Conservation (phyloP, 2,329 filamentous ascomycete genomes). For the Ceratocystis huliohia region DNA sequence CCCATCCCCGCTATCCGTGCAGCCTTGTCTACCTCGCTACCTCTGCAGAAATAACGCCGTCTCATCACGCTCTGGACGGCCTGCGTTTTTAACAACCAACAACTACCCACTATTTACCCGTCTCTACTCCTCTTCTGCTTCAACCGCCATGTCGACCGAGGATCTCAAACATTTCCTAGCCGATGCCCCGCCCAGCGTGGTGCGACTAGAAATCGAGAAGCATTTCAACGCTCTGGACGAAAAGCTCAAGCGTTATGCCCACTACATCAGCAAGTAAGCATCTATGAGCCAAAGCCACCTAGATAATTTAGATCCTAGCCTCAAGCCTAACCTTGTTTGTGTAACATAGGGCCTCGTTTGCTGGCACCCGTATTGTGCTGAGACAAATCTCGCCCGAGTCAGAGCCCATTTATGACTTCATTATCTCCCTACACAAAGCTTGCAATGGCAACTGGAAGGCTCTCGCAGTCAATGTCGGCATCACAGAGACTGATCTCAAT, state of each 20-base stretch:
- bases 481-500: constrained; percentile 50
- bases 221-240: constrained; percentile 72
- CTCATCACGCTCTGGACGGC: not conserved
- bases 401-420: constrained; percentile 69
- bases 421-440: constrained; percentile 55
- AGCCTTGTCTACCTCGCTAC: not conserved
- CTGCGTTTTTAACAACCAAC: not conserved
- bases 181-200: constrained; percentile 78
- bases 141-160: constrained; percentile 40
- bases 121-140: constrained; percentile 23
- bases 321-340: constrained; percentile 11
- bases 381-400: constrained; percentile 73
- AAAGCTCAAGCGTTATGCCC: constrained; percentile 78
- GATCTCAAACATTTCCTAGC: constrained; percentile 70
- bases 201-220: constrained; percentile 77
- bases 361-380: constrained; percentile 64
- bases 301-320: not conserved
- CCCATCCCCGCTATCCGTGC: not conserved
- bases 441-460: constrained; percentile 58
- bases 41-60: not conserved
- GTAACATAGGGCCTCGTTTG: constrained; percentile 53
- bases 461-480: constrained; percentile 50
- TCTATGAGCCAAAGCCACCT: not conserved
- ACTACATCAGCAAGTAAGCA: constrained; percentile 67
- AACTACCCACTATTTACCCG: constrained; percentile 13